Base-by-base conservation (phyloP, 768 basidiomycete genomes). In the Phylloporus sp. region DNA sequence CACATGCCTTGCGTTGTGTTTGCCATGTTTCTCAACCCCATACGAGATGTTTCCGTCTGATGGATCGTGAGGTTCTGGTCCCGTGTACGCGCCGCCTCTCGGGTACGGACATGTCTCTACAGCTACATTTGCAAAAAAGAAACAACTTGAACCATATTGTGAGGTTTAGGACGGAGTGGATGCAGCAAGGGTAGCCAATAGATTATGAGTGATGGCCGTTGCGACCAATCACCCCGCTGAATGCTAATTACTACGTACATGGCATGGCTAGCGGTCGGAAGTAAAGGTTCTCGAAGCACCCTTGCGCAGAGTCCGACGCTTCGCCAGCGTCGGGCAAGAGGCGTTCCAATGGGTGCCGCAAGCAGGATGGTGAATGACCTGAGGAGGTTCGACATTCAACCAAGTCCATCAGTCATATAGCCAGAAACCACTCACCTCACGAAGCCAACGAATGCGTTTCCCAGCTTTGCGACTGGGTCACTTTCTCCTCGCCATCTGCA, bases 401-500 rank as follows among this genome's bases (percentile, higher is more conserved):
- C 10, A 9, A 38, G 28, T 13, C 20, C 14, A 17, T 46, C 28
- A 42, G 45, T 38, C 38, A 13, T 10, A 21, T 15, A 9, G 23
- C n/a, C 13, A 18, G 5, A 10, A 9, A 26, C 23, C 11, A 10
- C 54, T 37, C 28, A 60, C 58, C 39, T 38, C n/a, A 31, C 50
- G 13, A 39, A 17, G 18, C n/a, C 14, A 17, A 35, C n/a, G n/a
- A 8, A 28, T 17, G 20, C 6, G 9, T 18, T 6, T 38, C 24
- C n/a, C 26, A 22, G 2, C 5, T 9, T 20, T 33, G n/a, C 31
- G 17, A 11, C 15, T n/a, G 26, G 5, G 13, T 76, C 65, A 86
- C 64, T 84, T 78, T 50, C 86, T 73, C 61, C 82, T 87, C 24
- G 87, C 84, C 81, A 90, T 87, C 65, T 92, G 90, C 58, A 87